Evolutionary conservation across 495 filamentous ascomycete species (phyloP), one percentile per base, ranked within the genome.

Genomic region (Lichenothelia convexa): DNA sequence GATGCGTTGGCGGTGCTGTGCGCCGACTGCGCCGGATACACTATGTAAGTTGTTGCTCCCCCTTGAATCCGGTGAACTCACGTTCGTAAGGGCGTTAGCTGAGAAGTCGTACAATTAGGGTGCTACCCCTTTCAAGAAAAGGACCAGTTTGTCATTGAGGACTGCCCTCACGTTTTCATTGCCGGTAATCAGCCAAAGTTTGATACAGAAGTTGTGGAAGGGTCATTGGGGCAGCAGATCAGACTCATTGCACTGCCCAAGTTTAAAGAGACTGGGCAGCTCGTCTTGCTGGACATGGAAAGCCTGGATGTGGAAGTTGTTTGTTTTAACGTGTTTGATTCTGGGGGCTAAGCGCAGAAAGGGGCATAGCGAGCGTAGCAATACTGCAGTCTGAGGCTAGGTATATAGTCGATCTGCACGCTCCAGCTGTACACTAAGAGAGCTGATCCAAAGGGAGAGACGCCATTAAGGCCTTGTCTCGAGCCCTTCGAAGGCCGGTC

Each of bases 1-100:
- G 67, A 68, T 93, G 42, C 68, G 82, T 42, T 97, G 91, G 91
- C 67, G 87, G 37, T 78, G 79, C 54, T 70, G 70, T 36, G 87
- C 87, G n/a, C 89, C 89, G 11, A 97, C 89, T 1, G 91, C 91
- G 3, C 89, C 89, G 1, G 89, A 99, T 58, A 99, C 89, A 2
- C 53, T 97, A 38, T 94, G 87, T 92, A 65, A 62, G 81, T 63
- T 36, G n/a, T n/a, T n/a, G n/a, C n/a, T n/a, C 12, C 27, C 21
- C 4, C 23, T 13, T 4, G 9, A n/a, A n/a, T n/a, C n/a, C n/a
- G n/a, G n/a, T n/a, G n/a, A n/a, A n/a, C n/a, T n/a, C n/a, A n/a
- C n/a, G n/a, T n/a, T n/a, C n/a, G n/a, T n/a, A n/a, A n/a, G n/a
- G n/a, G n/a, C n/a, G n/a, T n/a, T n/a, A n/a, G n/a, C n/a, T n/a